Evolutionary conservation across 495 filamentous ascomycete genomes (phyloP), one percentile per base, ranked within the genome.

Genomic region (Beverwykella pulmonaria): DNA sequence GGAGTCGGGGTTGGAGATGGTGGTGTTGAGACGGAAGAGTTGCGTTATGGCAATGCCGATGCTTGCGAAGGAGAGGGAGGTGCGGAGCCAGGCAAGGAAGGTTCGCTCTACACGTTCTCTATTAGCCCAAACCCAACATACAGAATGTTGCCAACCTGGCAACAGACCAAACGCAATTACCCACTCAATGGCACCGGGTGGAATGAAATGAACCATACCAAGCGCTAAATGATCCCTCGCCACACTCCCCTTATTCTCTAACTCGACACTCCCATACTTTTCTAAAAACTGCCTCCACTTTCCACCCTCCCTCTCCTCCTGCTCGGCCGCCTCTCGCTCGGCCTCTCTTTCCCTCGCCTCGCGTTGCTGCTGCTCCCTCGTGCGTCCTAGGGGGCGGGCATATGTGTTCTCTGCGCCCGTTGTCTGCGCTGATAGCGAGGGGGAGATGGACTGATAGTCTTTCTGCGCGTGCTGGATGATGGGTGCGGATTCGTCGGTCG

Each of bases 1-100:
- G 30, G 59, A 52, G 26, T 55, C 30, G 55, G 68, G 64, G 17
- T 20, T 20, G 10, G 78, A 71, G 63, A 89, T 77, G 32, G 87
- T 81, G 25, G 84, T 90, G 81, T 96, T 97, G 50, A 98, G 87
- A 26, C 94, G 89, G 79, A 98, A 98, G 53, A 98, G 85, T 76
- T 98, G 94, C 1, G 95, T 97, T 53, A 98, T 86, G 55, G 93
- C 94, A 65, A 98, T 93, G 60, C 94, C 94, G 71, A 98, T 98
- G 53, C 88, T 92, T 39, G 94, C 95, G 75, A 98, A 98, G 52
- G 93, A 92, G 47, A 98, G 83, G 22, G 92, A 97, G 19, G 94
- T 98, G 49, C 94, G 87, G 50, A 98, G 85, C 94, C 94, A 98
- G 53, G 94, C 94, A 22, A 98, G 86, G 77, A 98, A 98, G 2